Conservation (phyloP, 23 red algal species). For the Chondrus crispus region DNA sequence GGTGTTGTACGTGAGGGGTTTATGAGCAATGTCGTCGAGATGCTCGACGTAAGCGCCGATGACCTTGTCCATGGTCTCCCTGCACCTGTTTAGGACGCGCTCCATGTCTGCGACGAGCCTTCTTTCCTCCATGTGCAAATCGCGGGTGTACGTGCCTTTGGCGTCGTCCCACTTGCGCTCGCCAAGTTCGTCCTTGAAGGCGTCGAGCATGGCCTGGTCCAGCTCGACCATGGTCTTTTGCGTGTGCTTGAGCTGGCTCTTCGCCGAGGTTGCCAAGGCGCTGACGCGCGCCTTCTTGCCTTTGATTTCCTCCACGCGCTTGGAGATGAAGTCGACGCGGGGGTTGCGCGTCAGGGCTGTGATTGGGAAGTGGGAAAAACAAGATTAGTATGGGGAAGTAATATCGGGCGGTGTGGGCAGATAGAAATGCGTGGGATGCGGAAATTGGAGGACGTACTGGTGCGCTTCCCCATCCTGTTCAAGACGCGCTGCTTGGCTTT, state of each 20-base stretch:
- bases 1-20: slow-evolving; percentile 72
- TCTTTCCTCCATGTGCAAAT: slow-evolving; percentile 70
- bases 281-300: slow-evolving; percentile 56
- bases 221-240: slow-evolving; percentile 49
- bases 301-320: slow-evolving; percentile 73
- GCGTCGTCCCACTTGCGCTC: slow-evolving; percentile 78
- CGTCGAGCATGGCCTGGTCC: slow-evolving; percentile 63
- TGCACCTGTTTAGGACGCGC: slow-evolving; percentile 29
- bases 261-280: slow-evolving; percentile 11
- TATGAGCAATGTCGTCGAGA: slow-evolving; percentile 59
- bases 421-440: neutral
- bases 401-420: neutral
- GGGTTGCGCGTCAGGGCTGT: slow-evolving; percentile 70
- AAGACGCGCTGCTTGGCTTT: slow-evolving; percentile 99
- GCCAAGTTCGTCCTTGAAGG: slow-evolving; percentile 73
- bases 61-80: slow-evolving; percentile 58
- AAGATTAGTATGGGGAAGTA: neutral
- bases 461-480: slow-evolving; percentile 90
- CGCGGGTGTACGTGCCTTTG: slow-evolving; percentile 51
- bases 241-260: slow-evolving; percentile 27
- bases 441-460: slow-evolving; percentile 46
- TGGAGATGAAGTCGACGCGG: slow-evolving; percentile 79
- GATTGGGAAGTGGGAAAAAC: neutral
- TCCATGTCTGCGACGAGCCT: slow-evolving; percentile 66
- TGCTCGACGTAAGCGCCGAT: slow-evolving; percentile 63